Evolutionary conservation across 257 asterid genomes (phyloP).

Genomic region (Scutellaria minor): DNA sequence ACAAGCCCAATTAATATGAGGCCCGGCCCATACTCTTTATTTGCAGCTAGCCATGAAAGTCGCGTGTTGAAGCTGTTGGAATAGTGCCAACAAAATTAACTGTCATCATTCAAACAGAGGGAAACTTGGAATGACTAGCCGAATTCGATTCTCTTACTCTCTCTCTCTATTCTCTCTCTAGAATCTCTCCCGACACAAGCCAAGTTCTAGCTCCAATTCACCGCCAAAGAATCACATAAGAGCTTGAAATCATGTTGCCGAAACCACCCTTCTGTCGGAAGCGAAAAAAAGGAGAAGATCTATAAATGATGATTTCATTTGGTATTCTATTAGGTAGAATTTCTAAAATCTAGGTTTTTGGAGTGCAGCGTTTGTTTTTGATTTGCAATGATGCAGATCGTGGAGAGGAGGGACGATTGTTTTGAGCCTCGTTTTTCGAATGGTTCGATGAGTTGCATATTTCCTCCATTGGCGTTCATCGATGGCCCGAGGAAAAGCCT

Average conservation of each 20-base stretch:
- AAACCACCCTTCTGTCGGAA: neutral
- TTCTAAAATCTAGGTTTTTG: constrained; percentile 24
- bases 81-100: constrained; percentile 37
- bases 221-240: constrained; percentile 38
- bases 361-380: neutral
- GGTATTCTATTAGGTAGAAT: constrained; percentile 17
- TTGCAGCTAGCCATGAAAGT: constrained; percentile 35
- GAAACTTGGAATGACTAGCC: constrained; percentile 17
- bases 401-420: constrained; percentile 39
- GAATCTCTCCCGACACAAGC: constrained; percentile 60
- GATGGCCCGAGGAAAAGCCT: constrained; percentile 46
- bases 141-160: constrained; percentile 36
- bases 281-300: neutral
- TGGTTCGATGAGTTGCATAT: constrained; percentile 46
- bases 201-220: constrained; percentile 43
- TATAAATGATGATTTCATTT: constrained; percentile 16
- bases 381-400: constrained; percentile 38
- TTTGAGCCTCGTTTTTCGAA: constrained; percentile 42
- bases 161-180: constrained; percentile 38
- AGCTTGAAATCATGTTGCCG: neutral
- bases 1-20: too few relatives aligned
- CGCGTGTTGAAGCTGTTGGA: constrained; percentile 24
- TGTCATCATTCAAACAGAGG: constrained; percentile 21
- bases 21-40: neutral
- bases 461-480: constrained; percentile 31